Evolutionary conservation across 2,329 filamentous ascomycete genomes (phyloP), one percentile per base, ranked within the genome.

Genomic region (Pyrenophora teres): DNA sequence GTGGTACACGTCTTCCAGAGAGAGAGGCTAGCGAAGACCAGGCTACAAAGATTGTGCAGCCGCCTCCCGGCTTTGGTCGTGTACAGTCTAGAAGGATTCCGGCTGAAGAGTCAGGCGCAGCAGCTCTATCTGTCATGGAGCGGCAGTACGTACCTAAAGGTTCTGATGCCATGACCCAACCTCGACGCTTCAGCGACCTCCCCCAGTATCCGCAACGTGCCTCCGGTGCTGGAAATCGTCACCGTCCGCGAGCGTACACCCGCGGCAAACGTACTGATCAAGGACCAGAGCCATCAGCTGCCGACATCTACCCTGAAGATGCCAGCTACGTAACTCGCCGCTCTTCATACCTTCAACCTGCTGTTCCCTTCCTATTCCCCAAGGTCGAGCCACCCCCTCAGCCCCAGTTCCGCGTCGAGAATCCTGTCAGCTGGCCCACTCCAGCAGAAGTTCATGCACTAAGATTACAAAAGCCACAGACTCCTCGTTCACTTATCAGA

Each of bases 291-390:
- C 62, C 68, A 4, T 71, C 68, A 12, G 36, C 40, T 3, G 68
- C 68, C 3, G 68, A 71, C 36, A 66, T 69, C 43, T 71, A 69
- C 33, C 68, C 68, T 6, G 67, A 69, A 12, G 68, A 71, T 47
- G 63, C 64, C 2, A 38, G 49, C 25, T 60, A 52, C 50, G 39
- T 35, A 10, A 41, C 50, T 1, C 25, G 38, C 3, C 38, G 38
- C 16, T 37, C 31, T 13, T 36, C 41, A 2, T 36, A 44, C 37
- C 25, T 25, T 10, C 33, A 37, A 35, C 16, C 31, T 9, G n/a
- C 35, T 21, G 15, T 13, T 31, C 10, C n/a, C 15, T 37, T 37
- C 35, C 53, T 25, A 3, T 25, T 35, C 8, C 33, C 25, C 23
- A 18, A n/a, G 31, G 31, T 30, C 8, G n/a, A 35, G 18, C 9